These are phyloP conservation scores for Candida sp. DNA, from an alignment of 1,139 yeast species.

Conservation along the genomic window DNA sequence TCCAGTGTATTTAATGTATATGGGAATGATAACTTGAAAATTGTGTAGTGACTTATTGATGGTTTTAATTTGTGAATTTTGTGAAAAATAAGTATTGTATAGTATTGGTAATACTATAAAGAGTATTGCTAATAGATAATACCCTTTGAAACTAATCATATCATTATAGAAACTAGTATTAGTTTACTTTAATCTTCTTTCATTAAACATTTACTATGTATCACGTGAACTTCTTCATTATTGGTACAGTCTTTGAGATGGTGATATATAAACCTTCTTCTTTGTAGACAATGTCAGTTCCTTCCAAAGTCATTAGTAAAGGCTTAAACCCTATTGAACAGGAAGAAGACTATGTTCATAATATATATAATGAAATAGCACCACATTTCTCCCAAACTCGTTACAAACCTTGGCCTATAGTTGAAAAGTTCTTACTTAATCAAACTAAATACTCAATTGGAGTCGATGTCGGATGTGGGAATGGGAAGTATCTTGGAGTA, in stretches of 20 bases:
- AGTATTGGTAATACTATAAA: not conserved
- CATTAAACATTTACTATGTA: no score
- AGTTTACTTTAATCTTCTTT: no score
- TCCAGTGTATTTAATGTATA: constrained; percentile 32
- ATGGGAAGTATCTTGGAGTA: constrained; percentile 83
- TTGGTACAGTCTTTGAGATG: not conserved
- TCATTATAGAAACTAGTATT: not conserved
- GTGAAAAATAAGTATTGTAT: not conserved
- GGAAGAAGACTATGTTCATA: constrained; percentile 81
- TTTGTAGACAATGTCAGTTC: constrained; percentile 27
- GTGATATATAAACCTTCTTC: no score
- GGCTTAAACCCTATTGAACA: constrained; percentile 47
- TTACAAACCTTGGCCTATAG: constrained; percentile 98
- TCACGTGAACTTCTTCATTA: not conserved
- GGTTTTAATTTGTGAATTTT: not conserved
- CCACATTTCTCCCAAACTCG: constrained; percentile 89
- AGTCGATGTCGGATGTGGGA: constrained; percentile 90
- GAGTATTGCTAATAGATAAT: not conserved
- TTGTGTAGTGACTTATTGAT: not conserved
- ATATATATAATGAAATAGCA: constrained; percentile 90
- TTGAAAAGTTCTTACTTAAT: constrained; percentile 57
- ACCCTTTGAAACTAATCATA: not conserved
- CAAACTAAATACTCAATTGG: constrained; percentile 40
- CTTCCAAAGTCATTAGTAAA: constrained; percentile 26
- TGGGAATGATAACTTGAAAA: constrained; percentile 16